Evolutionary conservation across 2,329 filamentous ascomycete genomes (phyloP).

Genomic region (Chaetomium sp.): DNA sequence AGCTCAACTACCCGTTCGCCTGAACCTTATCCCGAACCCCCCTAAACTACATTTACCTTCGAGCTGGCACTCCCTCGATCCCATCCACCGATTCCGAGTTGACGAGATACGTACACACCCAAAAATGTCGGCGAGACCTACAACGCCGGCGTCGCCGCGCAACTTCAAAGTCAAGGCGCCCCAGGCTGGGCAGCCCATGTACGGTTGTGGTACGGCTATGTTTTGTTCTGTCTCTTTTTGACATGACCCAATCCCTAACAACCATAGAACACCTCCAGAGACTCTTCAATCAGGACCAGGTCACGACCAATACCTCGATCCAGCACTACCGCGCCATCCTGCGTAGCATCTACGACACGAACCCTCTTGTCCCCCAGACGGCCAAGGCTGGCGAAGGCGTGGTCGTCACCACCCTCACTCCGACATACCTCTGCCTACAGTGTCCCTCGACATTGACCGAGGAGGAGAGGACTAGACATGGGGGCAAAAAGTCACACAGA

Average conservation of each 20-base stretch:
- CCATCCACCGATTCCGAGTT: background rate
- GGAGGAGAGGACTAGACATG: slow-evolving; percentile 60
- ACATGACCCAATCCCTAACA: slow-evolving; percentile 26
- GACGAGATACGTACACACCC: background rate
- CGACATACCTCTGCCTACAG: slow-evolving; percentile 67
- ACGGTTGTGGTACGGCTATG: slow-evolving; percentile 61
- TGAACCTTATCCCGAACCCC: too few species aligned
- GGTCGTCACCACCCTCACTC: slow-evolving; percentile 54
- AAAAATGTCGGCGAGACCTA: slow-evolving; percentile 41
- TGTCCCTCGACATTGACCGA: slow-evolving; percentile 63
- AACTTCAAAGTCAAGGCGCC: slow-evolving; percentile 55
- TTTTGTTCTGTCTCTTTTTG: slow-evolving; percentile 36
- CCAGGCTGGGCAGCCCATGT: slow-evolving; percentile 52
- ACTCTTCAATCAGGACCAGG: slow-evolving; percentile 55
- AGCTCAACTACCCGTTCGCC: too few species aligned
- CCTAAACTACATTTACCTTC: too few species aligned
- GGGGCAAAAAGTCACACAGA: slow-evolving; percentile 61
- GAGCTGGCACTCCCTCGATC: background rate
- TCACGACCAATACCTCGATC: slow-evolving; percentile 61
- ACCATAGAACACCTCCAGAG: slow-evolving; percentile 63
- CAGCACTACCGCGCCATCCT: slow-evolving; percentile 67
- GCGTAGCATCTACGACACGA: slow-evolving; percentile 62
- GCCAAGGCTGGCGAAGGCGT: slow-evolving; percentile 52
- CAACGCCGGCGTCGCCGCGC: slow-evolving; percentile 49
- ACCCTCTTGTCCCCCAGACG: slow-evolving; percentile 58